These are phyloP conservation scores for Ophiostoma piceae DNA, from an alignment of 2,329 filamentous ascomycete species.

Conservation along the genomic window DNA sequence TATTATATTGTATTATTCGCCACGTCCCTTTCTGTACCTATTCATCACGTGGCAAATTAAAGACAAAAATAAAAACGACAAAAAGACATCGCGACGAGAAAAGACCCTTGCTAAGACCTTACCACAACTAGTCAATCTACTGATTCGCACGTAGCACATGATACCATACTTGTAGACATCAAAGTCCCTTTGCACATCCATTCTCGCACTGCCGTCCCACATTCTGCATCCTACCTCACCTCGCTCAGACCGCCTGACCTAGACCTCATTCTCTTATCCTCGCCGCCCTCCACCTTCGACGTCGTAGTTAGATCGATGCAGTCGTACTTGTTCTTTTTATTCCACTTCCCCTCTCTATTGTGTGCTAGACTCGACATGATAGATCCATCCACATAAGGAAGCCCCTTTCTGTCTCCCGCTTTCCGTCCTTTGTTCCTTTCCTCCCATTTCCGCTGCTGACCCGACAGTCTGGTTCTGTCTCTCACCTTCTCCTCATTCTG, in stretches of 20 bases:
- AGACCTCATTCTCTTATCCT: not conserved
- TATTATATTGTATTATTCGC: too few relatives aligned
- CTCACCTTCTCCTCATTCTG: not conserved
- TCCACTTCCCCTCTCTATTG: not conserved
- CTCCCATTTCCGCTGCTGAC: not conserved
- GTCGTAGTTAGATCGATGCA: not conserved
- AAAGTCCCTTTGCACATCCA: not conserved
- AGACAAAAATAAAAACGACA: not conserved
- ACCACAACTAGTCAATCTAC: not conserved
- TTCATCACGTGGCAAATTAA: not conserved
- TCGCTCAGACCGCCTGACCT: not conserved
- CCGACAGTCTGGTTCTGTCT: constrained; percentile 1
- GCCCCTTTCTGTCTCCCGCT: not conserved
- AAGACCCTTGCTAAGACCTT: not conserved
- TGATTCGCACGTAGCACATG: not conserved
- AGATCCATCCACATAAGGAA: not conserved
- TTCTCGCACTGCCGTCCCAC: not conserved
- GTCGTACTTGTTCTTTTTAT: not conserved
- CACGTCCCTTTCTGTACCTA: too few relatives aligned
- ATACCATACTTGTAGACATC: not conserved
- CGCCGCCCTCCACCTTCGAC: not conserved
- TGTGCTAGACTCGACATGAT: not conserved
- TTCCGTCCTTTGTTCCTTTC: not conserved
- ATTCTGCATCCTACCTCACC: not conserved
- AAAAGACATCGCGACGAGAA: not conserved